These are phyloP conservation scores for Thermomucor indicae-seudaticae DNA, from an alignment of 371 early-diverging fungal genomes.

Conservation along the genomic window DNA sequence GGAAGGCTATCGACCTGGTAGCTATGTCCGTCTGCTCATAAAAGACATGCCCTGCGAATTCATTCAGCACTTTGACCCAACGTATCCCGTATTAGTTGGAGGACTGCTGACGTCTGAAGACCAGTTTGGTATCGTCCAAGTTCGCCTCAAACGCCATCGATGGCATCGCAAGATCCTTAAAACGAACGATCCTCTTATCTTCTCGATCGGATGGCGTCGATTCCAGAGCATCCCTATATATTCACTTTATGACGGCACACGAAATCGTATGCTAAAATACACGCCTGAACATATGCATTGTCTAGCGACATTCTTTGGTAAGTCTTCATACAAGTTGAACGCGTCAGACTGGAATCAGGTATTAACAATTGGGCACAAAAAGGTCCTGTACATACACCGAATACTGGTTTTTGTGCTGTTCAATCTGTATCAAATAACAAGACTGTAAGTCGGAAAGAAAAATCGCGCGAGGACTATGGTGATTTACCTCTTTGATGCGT, in stretches of 20 bases:
- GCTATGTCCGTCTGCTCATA: slow-evolving; percentile 89
- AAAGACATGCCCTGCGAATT: slow-evolving; percentile 92
- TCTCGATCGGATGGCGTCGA: slow-evolving; percentile 98
- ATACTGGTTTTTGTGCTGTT: slow-evolving; percentile 94
- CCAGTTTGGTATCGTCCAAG: slow-evolving; percentile 89
- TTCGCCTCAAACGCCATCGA: slow-evolving; percentile 96
- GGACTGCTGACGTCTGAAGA: slow-evolving; percentile 87
- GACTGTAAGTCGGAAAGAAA: slow-evolving; percentile 40
- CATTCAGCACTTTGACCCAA: slow-evolving; percentile 84
- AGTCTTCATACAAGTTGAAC: slow-evolving; percentile 31
- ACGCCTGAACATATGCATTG: slow-evolving; percentile 99
- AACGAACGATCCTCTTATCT: slow-evolving; percentile 96
- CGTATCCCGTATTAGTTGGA: slow-evolving; percentile 86
- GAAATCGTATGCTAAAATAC: slow-evolving; percentile 98
- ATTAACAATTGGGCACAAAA: too few relatives aligned
- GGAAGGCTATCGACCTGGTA: slow-evolving; percentile 88
- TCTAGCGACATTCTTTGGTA: slow-evolving; percentile 89
- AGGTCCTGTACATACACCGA: slow-evolving; percentile 86
- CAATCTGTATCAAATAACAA: slow-evolving; percentile 71
- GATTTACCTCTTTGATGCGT: too few relatives aligned
- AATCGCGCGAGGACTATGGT: too few relatives aligned
- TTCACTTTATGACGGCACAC: slow-evolving; percentile 88
- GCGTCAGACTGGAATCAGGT: too few relatives aligned
- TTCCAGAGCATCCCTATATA: slow-evolving; percentile 97
- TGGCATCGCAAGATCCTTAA: slow-evolving; percentile 97